Conservation (phyloP, 2,329 filamentous ascomycete species). For the Arthrobotrys entomopaga region DNA sequence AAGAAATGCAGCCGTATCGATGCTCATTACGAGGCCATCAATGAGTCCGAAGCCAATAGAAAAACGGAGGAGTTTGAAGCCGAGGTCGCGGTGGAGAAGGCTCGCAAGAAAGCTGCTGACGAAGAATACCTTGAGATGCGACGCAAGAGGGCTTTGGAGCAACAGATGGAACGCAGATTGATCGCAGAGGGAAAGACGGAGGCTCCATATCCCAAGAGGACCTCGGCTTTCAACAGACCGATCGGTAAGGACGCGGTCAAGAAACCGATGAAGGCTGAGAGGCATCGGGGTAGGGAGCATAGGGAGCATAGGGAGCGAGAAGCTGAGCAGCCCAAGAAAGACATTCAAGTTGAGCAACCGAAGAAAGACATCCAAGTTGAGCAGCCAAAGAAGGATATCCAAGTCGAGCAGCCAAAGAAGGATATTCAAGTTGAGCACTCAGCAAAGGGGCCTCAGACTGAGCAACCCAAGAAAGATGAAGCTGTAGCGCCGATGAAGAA, state of each 20-base stretch:
- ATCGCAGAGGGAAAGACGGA: constrained; percentile 23
- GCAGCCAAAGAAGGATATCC: neutral
- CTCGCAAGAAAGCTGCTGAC: constrained; percentile 62
- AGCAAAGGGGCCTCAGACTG: neutral
- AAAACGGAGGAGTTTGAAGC: constrained; percentile 62
- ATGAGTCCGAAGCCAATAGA: constrained; percentile 61
- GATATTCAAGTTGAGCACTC: neutral
- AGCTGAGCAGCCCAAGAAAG: constrained; percentile 5
- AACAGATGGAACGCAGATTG: constrained; percentile 59
- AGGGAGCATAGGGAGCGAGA: neutral
- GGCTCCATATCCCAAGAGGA: constrained; percentile 7
- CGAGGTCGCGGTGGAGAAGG: constrained; percentile 66
- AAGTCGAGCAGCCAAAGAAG: neutral
- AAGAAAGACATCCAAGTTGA: neutral
- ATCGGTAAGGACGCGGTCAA: constrained; percentile 8
- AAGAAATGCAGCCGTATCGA: constrained; percentile 64
- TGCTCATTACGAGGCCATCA: constrained; percentile 63
- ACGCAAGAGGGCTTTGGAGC: constrained; percentile 68
- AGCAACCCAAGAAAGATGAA: neutral
- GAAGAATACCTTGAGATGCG: constrained; percentile 68
- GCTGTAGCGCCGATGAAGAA: neutral
- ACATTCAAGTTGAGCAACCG: neutral
- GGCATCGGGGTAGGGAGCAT: too few species aligned
- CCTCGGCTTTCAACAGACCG: constrained; percentile 6
- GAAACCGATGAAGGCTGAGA: neutral